phyloP scores from a whole-genome alignment of 495 filamentous ascomycete species.

The Echria macrotheca region DNA sequence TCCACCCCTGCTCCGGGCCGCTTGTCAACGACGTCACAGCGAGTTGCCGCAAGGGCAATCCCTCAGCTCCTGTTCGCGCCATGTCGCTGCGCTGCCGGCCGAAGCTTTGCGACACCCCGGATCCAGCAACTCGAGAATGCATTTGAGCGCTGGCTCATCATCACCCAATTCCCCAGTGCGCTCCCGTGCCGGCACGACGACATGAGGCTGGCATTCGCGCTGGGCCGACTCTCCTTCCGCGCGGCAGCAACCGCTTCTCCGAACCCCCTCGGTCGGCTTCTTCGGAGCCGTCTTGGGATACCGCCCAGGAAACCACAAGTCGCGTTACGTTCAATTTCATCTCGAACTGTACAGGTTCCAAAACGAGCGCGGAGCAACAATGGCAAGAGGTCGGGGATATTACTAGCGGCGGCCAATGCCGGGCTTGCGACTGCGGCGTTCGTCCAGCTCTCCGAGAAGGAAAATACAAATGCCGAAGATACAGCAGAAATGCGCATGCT shows the following conservation, averaged over 20 bases:
- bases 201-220: slow-evolving; percentile 26
- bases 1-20: slow-evolving; percentile 4
- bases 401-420: slow-evolving; percentile 42
- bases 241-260: too few species aligned
- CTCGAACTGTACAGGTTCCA: too few species aligned
- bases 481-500: slow-evolving; percentile 84
- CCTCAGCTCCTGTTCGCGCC: background rate
- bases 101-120: background rate
- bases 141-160: background rate
- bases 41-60: background rate
- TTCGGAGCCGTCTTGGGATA: too few species aligned
- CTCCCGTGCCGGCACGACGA: slow-evolving; percentile 12
- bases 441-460: slow-evolving; percentile 62
- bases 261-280: too few species aligned
- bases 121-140: slow-evolving; percentile 15
- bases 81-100: slow-evolving; percentile 10
- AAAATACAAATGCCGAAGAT: slow-evolving; percentile 52
- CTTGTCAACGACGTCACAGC: slow-evolving; percentile 19
- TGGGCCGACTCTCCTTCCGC: slow-evolving; percentile 25
- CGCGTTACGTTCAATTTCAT: too few species aligned
- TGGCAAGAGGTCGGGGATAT: too few species aligned
- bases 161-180: slow-evolving; percentile 3
- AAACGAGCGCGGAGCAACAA: too few species aligned
- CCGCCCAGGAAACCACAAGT: too few species aligned
- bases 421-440: slow-evolving; percentile 54